Evolutionary conservation across 169 alveolate species (phyloP).

Genomic region (Plasmodium coatneyi): DNA sequence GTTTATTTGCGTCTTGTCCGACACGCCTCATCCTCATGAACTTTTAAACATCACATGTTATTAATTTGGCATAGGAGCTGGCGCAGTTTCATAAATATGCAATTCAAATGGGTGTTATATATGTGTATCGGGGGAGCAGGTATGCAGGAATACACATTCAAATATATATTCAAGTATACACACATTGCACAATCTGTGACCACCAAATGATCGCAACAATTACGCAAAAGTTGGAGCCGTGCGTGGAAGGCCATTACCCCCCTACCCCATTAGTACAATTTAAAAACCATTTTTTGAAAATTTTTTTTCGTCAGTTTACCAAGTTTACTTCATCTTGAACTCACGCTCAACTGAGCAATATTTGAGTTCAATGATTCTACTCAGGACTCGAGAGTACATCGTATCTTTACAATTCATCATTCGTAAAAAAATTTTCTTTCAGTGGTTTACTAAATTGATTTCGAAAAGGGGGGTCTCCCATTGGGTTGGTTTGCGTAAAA

Average conservation of each 20-base stretch:
- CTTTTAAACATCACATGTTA: neutral
- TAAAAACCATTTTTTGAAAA: neutral
- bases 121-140: neutral
- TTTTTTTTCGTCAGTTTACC: conserved; percentile 32
- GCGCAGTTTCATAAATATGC: neutral
- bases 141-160: neutral
- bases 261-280: neutral
- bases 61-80: neutral
- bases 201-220: neutral
- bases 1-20: neutral
- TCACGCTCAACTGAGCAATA: conserved; percentile 72
- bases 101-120: neutral
- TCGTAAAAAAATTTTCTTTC: neutral
- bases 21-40: neutral
- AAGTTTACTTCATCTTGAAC: conserved; percentile 51
- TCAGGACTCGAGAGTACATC: conserved; percentile 75
- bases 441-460: conserved; percentile 2
- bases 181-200: neutral
- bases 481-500: neutral
- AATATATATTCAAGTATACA: neutral
- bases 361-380: conserved; percentile 54
- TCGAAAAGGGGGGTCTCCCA: neutral
- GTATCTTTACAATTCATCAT: conserved; percentile 48
- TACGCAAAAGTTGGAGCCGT: neutral
- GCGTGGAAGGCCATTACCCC: neutral